phyloP scores from a whole-genome alignment of 106 monocot species.

The Cymbidium sinense region DNA sequence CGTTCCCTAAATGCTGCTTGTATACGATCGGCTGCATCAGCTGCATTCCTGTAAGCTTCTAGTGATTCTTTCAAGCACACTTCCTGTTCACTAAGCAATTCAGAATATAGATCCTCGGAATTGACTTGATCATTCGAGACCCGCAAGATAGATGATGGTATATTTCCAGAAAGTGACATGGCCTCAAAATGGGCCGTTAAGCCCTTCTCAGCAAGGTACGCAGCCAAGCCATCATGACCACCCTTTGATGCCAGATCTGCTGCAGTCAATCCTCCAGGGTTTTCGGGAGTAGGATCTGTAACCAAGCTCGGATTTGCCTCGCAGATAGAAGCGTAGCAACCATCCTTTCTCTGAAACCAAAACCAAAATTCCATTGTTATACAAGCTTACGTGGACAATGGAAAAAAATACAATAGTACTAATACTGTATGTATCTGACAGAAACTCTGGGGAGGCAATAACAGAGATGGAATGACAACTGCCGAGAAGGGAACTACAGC shows the following conservation, averaged over 20 bases:
- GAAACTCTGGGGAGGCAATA: too few species aligned
- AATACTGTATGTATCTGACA: neutral
- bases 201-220: constrained; percentile 85
- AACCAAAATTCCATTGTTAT: neutral
- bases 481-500: too few species aligned
- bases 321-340: constrained; percentile 83
- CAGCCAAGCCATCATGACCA: constrained; percentile 83
- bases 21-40: constrained; percentile 80
- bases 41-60: constrained; percentile 89
- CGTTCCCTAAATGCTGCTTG: constrained; percentile 85
- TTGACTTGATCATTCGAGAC: constrained; percentile 13
- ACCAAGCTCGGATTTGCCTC: constrained; percentile 95
- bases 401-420: neutral
- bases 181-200: constrained; percentile 81
- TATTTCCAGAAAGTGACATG: constrained; percentile 66
- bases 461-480: too few species aligned
- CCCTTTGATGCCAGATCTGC: constrained; percentile 74
- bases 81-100: constrained; percentile 69
- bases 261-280: constrained; percentile 71
- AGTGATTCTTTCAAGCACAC: constrained; percentile 85
- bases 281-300: constrained; percentile 69
- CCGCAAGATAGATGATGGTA: constrained; percentile 5
- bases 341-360: constrained; percentile 66
- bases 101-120: constrained; percentile 18
- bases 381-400: neutral